Base-by-base conservation (phyloP, 805 yeast genomes). In the Clavispora carvajalis region DNA sequence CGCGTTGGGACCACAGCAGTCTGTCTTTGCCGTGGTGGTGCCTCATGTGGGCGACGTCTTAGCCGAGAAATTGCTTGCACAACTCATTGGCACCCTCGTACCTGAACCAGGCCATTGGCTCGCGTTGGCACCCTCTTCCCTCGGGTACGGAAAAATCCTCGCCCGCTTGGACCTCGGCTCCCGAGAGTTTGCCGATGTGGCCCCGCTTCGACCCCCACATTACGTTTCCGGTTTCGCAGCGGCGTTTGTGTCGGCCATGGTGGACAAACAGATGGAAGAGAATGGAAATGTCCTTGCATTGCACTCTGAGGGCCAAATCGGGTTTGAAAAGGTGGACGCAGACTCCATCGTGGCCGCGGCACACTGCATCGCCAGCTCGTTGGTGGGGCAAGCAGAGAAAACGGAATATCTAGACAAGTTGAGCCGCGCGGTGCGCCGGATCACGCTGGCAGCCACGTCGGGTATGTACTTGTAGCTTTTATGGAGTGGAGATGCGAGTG, bases 301-400 rank as follows among this genome's bases (percentile, higher is more conserved):
- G 34, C 77, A 79, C 45, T 71, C 83, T 31, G 85, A 80, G 57
- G 86, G 86, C 5, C 80, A 76, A 16, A 64, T 73, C 2, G 83
- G 82, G 2, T 77, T 65, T 54, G 85, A 80, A 47, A 79, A 74
- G 48, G 56, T 77, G 8, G 71, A 69, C 44, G 55, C 57, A 7
- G 76, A 73, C 46, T 54, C 72, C 7, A 47, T 73, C 12, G 47
- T 68, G 28, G 77, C 70, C 39, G 57, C 47, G 5, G 50, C 51
- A 5, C 33, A 38, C 7, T 24, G 34, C 4, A 22, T 43, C 10
- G 47, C 37, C 11, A 21, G 21, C 7, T 22, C 13, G 22, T 22
- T 46, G 13, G 45, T 43, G n/a, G 45, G 24, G 2, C 26, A 28
- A 13, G 26, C 38, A 1, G 16, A 22, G 9, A 38, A 34, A 7